Evolutionary conservation across 495 filamentous ascomycete species (phyloP), one percentile per base, ranked within the genome.

Genomic region (Neurospora sublineolata): DNA sequence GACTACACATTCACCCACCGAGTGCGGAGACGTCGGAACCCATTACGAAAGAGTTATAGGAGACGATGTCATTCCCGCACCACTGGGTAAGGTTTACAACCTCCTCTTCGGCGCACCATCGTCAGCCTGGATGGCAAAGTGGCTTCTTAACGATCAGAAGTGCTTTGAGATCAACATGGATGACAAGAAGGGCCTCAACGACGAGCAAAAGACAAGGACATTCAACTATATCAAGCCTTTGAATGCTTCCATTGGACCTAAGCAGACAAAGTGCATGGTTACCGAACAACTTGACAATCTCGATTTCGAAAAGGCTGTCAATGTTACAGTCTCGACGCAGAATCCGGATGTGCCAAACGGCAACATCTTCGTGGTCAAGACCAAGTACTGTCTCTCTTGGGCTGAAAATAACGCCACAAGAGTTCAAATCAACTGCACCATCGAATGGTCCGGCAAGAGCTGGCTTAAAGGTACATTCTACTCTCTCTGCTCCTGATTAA

Each of bases 381-480:
- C 96, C 2, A 93, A 91, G 77, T 98, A 97, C 75, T 96, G 96
- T 73, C 85, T 99, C 9, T 92, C 90, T 46, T 99, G 95, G 95
- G 94, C 89, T 3, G 85, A 95, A 37, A 89, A 87, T 70, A 96
- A 96, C 74, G 83, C 89, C 33, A 99, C 96, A 0, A 87, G 92
- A 39, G 81, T 99, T 37, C 85, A 94, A 36, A 89, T 93, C 80
- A 97, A 89, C 71, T 97, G 92, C 80, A 90, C 89, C 0, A 92
- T 98, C 68, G 95, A 98, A 77, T 99, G 95, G 95, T 89, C 91
- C 0, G 94, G 95, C 70, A 99, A 99, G 85, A 97, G 93, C 82
- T 99, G 96, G 95, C 79, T 98, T 44, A 98, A 97, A 84, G 93
- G 94, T 97, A 87, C 37, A 72, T 64, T 18, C 16, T 39, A 6